Evolutionary conservation across 2,329 filamentous ascomycete species (phyloP), one percentile per base, ranked within the genome.

Genomic region (Arthrobotrys sinensis): DNA sequence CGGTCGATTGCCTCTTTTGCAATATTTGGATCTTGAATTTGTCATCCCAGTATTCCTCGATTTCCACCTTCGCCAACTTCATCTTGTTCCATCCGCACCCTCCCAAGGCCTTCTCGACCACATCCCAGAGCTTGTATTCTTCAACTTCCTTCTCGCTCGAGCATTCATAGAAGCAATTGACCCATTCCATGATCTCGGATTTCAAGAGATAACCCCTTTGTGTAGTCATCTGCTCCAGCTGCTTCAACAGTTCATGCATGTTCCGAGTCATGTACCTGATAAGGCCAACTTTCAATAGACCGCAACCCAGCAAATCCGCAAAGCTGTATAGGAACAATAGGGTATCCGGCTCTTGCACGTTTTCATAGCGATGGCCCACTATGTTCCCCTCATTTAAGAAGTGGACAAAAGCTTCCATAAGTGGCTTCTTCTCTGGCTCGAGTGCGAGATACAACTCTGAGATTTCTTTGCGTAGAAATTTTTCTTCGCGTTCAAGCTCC

Each of bases 111-210:
- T 16, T 50, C 7, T 75, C 63, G 6, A 75, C 34, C 8, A 67
- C 10, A 2, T 28, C 3, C 70, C 62, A 67, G 5, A 67, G 45
- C 4, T 75, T 60, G n/a, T 14, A 66, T 16, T 66, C 62, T 14
- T 24, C 8, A 10, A 65, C 19, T 34, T 73, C 69, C 32, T n/a
- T 14, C 1, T 48, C 62, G 28, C 16, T 66, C 3, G 48, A 57
- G 19, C 48, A 66, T 21, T 66, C 62, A 28, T 73, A 73, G 40
- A 73, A 73, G 16, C 36, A 65, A n/a, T 53, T 66, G 4, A 73
- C 43, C 50, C 69, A 73, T 16, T 75, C 62, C 21, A 75, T 40
- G 14, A 66, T n/a, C 1, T 75, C 50, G 6, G 21, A 32, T 21
- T 60, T 62, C 4, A 16, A 48, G 40, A 10, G 8, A 7, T 36